phyloP scores from a whole-genome alignment of 2,329 filamentous ascomycete species.

The Apiospora phragmitis region DNA sequence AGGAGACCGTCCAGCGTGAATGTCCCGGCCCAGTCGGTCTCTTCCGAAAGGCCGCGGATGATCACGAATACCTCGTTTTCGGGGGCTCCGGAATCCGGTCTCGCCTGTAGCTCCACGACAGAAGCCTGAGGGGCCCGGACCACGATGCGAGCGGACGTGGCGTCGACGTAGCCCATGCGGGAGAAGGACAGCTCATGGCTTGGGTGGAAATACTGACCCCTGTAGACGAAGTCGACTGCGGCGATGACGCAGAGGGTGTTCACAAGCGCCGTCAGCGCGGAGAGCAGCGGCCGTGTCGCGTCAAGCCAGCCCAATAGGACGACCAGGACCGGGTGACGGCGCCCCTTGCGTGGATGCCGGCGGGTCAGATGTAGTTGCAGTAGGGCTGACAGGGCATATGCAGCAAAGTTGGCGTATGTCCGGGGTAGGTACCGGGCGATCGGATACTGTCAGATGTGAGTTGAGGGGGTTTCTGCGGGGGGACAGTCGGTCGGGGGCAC shows the following conservation, averaged over 20 bases:
- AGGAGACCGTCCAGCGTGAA: slow-evolving; percentile 52
- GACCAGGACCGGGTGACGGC: neutral
- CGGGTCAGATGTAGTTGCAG: neutral
- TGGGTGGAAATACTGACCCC: slow-evolving; percentile 56
- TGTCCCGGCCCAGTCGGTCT: slow-evolving; percentile 60
- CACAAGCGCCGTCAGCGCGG: neutral
- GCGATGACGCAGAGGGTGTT: neutral
- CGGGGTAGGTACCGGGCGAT: slow-evolving; percentile 2
- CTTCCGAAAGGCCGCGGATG: slow-evolving; percentile 52
- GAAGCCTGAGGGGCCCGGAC: slow-evolving; percentile 58
- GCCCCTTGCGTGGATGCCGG: neutral
- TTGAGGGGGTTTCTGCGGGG: neutral
- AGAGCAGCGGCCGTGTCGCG: neutral
- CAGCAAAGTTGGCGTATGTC: neutral
- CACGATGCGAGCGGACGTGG: slow-evolving; percentile 59
- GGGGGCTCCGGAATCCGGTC: slow-evolving; percentile 20
- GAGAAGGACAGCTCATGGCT: slow-evolving; percentile 59
- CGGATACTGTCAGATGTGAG: neutral
- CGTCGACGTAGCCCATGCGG: slow-evolving; percentile 64
- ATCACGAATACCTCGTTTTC: slow-evolving; percentile 24
- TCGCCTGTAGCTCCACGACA: slow-evolving; percentile 27
- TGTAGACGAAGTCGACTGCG: slow-evolving; percentile 54
- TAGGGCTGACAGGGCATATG: slow-evolving; percentile 7
- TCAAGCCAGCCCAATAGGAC: slow-evolving; percentile 4
- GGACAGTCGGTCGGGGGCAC: neutral